Base-by-base conservation (phyloP, 2,329 filamentous ascomycete species). In the Dichotomopilus funicola region DNA sequence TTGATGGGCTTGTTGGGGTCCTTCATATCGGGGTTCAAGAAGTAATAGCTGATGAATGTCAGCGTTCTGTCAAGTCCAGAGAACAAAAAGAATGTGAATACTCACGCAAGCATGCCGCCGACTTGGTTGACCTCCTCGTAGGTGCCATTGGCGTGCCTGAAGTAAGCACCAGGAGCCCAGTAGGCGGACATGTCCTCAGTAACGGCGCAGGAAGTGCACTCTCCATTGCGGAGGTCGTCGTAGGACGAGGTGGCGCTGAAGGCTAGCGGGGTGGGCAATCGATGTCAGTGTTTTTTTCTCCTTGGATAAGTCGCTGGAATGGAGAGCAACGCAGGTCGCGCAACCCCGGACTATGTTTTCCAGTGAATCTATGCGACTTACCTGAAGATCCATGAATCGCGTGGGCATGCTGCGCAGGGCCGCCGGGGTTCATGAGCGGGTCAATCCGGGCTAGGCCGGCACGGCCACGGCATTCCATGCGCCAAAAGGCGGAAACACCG, bases 101-200 rank as follows among this genome's bases (percentile, higher is more conserved):
- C 87, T 78, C 79, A 92, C 83, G 86, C 87, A 67, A 95, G 83
- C 82, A 95, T 89, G 60, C 91, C 89, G 59, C 90, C 89, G 50
- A 87, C 80, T 68, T 94, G 85, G 1, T 79, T 71, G 46, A 95
- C 88, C 55, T 88, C 70, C 64, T 88, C 80, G 50, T 82, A 82
- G 54, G 83, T 75, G 55, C 86, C 82, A 62, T 88, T 86, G 10
- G 67, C 67, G 65, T 91, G 81, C 67, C 85, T 71, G 70, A 95
- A 96, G 74, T 92, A 91, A 60, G 95, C 67, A 2, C 81, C 73
- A 0, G 91, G 91, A 51, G 84, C 82, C 89, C 90, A 96, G 74
- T 96, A 96, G 36, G 83, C 85, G n/a, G 89, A 95, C 73, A 85
- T 87, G 72, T 96, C 91, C 72, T 92, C 78, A 40, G 76, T 83